Evolutionary conservation across 2,329 filamentous ascomycete species (phyloP), one percentile per base, ranked within the genome.

Genomic region (Diaporthe velutina): DNA sequence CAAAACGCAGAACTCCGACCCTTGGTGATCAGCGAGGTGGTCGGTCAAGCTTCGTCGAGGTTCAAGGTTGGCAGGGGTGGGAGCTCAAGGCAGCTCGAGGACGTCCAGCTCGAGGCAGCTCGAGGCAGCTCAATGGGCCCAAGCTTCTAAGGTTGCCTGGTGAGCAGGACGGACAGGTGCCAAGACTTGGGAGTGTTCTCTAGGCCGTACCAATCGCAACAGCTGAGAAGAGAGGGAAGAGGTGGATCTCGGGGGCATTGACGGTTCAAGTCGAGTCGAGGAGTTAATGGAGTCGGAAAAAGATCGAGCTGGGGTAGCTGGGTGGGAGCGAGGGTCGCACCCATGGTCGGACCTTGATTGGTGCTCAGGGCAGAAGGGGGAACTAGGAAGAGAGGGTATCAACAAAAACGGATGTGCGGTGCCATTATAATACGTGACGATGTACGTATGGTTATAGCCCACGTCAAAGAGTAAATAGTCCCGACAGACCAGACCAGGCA

Each of bases 71-170:
- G 60, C 66, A 50, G 45, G 73, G 73, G 68, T 61, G 73, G 48
- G 73, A 71, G 73, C 73, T 74, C 67, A 50, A 66, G 55, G 61
- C 45, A 72, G 70, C 57, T 72, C 22, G 35, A 19, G 61, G 48
- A 57, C 28, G 30, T 22, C 25, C 45, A 64, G 70, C 57, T 64
- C n/a, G 45, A 19, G 22, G 57, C 52, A 57, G 61, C 42, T 50
- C 12, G 40, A 55, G 52, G 22, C 40, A 70, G 64, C 55, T 64
- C 66, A 45, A 17, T 22, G 50, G 71, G 35, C 17, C 61, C 52
- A 57, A 64, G 60, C 58, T 64, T 73, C 50, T 50, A 67, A 67
- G 64, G 45, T 67, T 67, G 33, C 64, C 30, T 52, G 42, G 61
- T 52, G 45, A 67, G 45, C 45, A 67, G 64, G 64, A 19, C 15